A percentile compares a stretch with the other conserved stretches of the same genome.
phyloP scores from a whole-genome alignment of 306 rosid genomes.

The Myrica gale region DNA sequence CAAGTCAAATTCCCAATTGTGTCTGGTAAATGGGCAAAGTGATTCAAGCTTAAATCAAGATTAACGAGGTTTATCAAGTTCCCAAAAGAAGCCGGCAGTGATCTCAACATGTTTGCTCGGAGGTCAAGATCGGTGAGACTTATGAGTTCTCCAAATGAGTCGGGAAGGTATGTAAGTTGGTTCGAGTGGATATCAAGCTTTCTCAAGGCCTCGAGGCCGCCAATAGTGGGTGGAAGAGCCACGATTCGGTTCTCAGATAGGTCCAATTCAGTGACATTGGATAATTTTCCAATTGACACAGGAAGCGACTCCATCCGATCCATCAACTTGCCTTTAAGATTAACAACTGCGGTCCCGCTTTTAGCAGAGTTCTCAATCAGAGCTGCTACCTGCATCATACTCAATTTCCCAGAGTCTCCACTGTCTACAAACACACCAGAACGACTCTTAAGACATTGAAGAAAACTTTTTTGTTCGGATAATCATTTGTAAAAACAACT shows the following conservation, averaged over 20 bases:
- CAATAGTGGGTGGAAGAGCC: constrained; percentile 79
- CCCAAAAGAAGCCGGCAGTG: constrained; percentile 70
- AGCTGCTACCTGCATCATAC: constrained; percentile 83
- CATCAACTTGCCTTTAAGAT: constrained; percentile 72
- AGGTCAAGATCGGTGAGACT: constrained; percentile 74
- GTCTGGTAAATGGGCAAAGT: constrained; percentile 61
- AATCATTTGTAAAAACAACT: background rate
- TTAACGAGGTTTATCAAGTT: constrained; percentile 59
- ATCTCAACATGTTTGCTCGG: constrained; percentile 65
- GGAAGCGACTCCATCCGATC: constrained; percentile 93
- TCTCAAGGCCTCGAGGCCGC: constrained; percentile 60
- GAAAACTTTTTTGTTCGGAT: background rate
- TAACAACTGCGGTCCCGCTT: constrained; percentile 53
- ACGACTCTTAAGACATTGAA: constrained; percentile 11
- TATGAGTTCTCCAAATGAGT: constrained; percentile 69
- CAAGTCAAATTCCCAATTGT: constrained; percentile 55
- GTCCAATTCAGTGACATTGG: constrained; percentile 57
- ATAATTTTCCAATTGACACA: constrained; percentile 74
- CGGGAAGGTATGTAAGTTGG: constrained; percentile 83
- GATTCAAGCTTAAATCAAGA: constrained; percentile 78
- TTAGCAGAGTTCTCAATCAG: constrained; percentile 66
- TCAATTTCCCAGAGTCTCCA: constrained; percentile 60
- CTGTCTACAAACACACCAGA: constrained; percentile 33
- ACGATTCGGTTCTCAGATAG: constrained; percentile 77
- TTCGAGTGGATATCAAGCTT: constrained; percentile 85